Conservation (phyloP, 2,329 filamentous ascomycete species). For the Aspergillus flavus region DNA sequence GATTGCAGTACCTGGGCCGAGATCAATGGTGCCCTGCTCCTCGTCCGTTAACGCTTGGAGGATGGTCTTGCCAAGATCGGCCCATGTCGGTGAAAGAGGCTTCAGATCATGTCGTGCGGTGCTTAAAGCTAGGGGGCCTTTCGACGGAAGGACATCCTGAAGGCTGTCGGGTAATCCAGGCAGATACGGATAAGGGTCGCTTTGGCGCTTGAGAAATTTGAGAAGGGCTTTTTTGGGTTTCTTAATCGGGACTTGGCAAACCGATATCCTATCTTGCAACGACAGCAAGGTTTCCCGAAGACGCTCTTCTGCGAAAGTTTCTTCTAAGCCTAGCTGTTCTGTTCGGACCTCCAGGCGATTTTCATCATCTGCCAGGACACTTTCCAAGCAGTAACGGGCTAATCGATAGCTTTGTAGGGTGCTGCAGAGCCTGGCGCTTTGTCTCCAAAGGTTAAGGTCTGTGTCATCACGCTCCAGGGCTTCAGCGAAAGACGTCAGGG, state of each 20-base stretch:
- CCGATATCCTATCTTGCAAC: slow-evolving; percentile 59
- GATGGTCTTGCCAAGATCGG: slow-evolving; percentile 52
- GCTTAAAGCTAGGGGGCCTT: slow-evolving; percentile 39
- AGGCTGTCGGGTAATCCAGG: slow-evolving; percentile 37
- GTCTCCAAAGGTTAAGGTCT: slow-evolving; percentile 66
- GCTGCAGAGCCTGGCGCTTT: slow-evolving; percentile 59
- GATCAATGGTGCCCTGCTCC: slow-evolving; percentile 31
- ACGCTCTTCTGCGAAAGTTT: slow-evolving; percentile 56
- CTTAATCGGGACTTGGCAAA: slow-evolving; percentile 54
- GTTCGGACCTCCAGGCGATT: slow-evolving; percentile 57
- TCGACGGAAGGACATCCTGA: slow-evolving; percentile 30
- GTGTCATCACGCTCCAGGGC: slow-evolving; percentile 67
- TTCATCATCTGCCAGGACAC: slow-evolving; percentile 64
- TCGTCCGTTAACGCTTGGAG: slow-evolving; percentile 47
- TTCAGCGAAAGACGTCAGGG: slow-evolving; percentile 60
- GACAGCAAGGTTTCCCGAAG: slow-evolving; percentile 52
- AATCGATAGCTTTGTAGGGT: slow-evolving; percentile 61
- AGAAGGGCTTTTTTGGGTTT: slow-evolving; percentile 56
- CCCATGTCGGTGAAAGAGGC: slow-evolving; percentile 45
- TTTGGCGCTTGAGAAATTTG: slow-evolving; percentile 54
- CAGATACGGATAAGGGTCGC: slow-evolving; percentile 57
- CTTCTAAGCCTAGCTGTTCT: slow-evolving; percentile 61
- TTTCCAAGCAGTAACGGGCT: slow-evolving; percentile 64
- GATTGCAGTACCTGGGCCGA: slow-evolving; percentile 44
- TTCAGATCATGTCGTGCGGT: slow-evolving; percentile 44